phyloP scores from a whole-genome alignment of 176 grass and related monocot genomes.

The Oryza meridionalis region DNA sequence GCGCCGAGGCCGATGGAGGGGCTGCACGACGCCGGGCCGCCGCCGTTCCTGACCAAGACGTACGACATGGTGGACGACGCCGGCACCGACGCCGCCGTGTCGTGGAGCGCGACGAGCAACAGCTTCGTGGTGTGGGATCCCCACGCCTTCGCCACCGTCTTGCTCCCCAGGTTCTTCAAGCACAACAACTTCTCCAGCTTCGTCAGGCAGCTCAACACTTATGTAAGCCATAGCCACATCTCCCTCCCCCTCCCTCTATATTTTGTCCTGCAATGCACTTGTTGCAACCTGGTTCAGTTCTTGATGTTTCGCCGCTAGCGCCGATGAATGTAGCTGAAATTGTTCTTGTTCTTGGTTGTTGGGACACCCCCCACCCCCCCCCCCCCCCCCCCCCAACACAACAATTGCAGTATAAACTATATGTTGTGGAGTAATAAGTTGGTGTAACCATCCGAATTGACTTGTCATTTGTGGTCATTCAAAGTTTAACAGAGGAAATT shows the following conservation, averaged over 20 bases:
- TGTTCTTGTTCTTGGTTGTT: too few species aligned
- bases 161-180: slow-evolving; percentile 82
- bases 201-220: slow-evolving; percentile 99
- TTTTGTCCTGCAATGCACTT: slow-evolving; percentile 66
- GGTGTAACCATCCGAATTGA: background rate
- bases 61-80: slow-evolving; percentile 86
- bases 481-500: background rate
- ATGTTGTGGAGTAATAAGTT: background rate
- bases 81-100: slow-evolving; percentile 55
- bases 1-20: slow-evolving; percentile 74
- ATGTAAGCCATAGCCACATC: slow-evolving; percentile 44
- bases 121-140: slow-evolving; percentile 98
- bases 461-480: background rate
- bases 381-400: too few species aligned
- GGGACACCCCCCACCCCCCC: too few species aligned
- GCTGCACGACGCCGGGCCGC: slow-evolving; percentile 75
- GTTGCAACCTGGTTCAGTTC: slow-evolving; percentile 29
- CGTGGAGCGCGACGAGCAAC: slow-evolving; percentile 72
- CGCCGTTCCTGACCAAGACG: slow-evolving; percentile 88
- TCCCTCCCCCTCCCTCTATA: too few species aligned
- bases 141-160: slow-evolving; percentile 63
- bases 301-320: background rate
- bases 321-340: background rate
- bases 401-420: background rate
- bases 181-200: slow-evolving; percentile 99